Conservation (phyloP, 2,329 filamentous ascomycete species). For the Fusarium dlaminii region DNA sequence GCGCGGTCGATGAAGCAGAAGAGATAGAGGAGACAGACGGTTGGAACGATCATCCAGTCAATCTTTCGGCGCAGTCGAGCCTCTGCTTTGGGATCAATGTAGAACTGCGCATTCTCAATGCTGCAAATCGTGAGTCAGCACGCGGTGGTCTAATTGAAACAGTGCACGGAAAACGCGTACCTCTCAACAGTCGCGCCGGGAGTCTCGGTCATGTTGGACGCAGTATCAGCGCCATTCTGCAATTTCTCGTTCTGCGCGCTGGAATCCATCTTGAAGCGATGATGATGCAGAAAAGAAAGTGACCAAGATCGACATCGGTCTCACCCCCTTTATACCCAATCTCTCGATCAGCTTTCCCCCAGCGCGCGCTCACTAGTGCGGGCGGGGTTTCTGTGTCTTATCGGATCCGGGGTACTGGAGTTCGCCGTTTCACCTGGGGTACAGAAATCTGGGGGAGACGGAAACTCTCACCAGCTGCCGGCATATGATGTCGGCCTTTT, state of each 20-base stretch:
- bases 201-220: slow-evolving; percentile 1
- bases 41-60: slow-evolving; percentile 24
- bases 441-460: neutral
- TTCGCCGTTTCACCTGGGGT: neutral
- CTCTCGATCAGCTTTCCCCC: neutral
- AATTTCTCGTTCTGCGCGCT: slow-evolving; percentile 8
- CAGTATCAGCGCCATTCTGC: slow-evolving; percentile 2
- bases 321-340: neutral
- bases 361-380: neutral
- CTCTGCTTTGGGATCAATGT: slow-evolving; percentile 16
- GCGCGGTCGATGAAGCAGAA: slow-evolving; percentile 73
- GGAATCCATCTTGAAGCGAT: neutral
- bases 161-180: neutral
- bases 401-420: slow-evolving; percentile 13
- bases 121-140: neutral
- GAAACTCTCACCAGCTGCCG: slow-evolving; percentile 3
- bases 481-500: slow-evolving; percentile 6
- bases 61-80: slow-evolving; percentile 18
- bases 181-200: neutral
- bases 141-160: rapidly evolving
- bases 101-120: slow-evolving; percentile 6
- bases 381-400: neutral
- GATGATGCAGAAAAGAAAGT: neutral
- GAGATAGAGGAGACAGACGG: slow-evolving; percentile 58
- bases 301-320: neutral